Base-by-base conservation (phyloP, 2,329 filamentous ascomycete species). In the Coleophoma crateriformis region DNA sequence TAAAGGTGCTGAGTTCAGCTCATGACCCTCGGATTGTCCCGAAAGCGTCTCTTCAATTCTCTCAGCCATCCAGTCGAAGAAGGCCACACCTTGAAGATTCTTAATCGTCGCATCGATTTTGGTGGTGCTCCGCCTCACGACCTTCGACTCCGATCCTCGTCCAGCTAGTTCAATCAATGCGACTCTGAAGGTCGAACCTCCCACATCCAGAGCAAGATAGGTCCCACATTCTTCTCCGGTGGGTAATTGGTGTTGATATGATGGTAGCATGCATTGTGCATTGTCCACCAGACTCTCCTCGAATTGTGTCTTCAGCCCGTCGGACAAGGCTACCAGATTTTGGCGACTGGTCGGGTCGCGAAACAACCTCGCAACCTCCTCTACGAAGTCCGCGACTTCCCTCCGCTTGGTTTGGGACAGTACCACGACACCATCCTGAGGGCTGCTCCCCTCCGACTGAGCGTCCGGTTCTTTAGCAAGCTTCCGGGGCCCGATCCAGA, bases 41-140 rank as follows among this genome's bases (percentile, higher is more conserved):
- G 69, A 65, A 11, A 86, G 67, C 1, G 80, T 81, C 45, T 84
- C 76, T 46, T 70, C 63, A 57, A 86, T 82, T 54, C 73, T 75
- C 39, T 71, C 69, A 1, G 82, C 82, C 75, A 87, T 83, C 84
- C 84, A 87, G 61, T 82, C 75, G 56, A 87, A 87, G 60, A 87
- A 85, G 0, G 66, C 71, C 57, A 75, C 74, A 14, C 83, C 83
- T 52, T 76, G 70, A 1, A 85, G 70, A 50, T 69, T 68, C 64
- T 81, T 84, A 47, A 84, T 69, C 17, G 72, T 66, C 27, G 70
- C 71, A 48, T 71, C 73, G 57, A 86, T 85, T 59, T 72, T 74
- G 65, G 79, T 84, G 42, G 72, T 74, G 48, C 70, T 71, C 57
- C 78, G 77, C 53, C 71, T 74, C 49, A 82, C 64, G 53, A 85